These are phyloP conservation scores for Heimioporus sp. DNA, from an alignment of 768 basidiomycete genomes.

Conservation along the genomic window DNA sequence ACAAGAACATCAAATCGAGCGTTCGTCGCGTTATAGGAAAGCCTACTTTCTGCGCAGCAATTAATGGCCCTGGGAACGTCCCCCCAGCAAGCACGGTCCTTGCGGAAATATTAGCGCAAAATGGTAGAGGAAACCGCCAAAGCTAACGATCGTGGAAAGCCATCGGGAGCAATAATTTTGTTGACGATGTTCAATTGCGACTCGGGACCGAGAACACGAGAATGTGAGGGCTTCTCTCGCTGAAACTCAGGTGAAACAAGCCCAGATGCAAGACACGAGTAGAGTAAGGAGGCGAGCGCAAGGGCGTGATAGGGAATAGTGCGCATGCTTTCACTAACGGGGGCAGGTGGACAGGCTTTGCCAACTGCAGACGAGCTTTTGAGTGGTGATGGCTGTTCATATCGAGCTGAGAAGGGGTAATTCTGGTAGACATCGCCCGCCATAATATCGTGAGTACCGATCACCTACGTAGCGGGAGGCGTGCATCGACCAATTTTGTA, in stretches of 20 bases:
- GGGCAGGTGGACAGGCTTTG: not conserved
- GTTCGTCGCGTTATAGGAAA: not conserved
- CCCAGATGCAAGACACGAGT: not conserved
- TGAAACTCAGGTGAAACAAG: not conserved
- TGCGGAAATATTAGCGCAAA: not conserved
- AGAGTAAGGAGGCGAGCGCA: not conserved
- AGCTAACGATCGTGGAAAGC: constrained; percentile 40
- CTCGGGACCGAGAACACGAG: constrained; percentile 16
- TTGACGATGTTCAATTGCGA: constrained; percentile 40
- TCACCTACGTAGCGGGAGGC: not conserved
- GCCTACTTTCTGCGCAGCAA: constrained; percentile 37
- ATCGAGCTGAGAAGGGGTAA: not conserved
- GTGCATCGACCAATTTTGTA: not conserved
- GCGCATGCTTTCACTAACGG: constrained; percentile 4
- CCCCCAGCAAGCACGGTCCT: constrained; percentile 43
- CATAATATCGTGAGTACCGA: constrained; percentile 1
- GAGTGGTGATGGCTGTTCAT: not conserved
- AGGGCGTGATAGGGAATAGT: not conserved
- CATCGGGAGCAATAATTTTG: constrained; percentile 45
- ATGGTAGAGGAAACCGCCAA: not conserved
- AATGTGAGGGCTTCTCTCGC: not conserved
- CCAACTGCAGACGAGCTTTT: not conserved
- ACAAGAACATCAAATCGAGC: constrained; percentile 11
- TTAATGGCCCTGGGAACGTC: constrained; percentile 43
- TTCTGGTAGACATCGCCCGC: not conserved